Evolutionary conservation across 345 rosid genomes (phyloP), one percentile per base, ranked within the genome.

Genomic region (Pseudoturritis turrita): DNA sequence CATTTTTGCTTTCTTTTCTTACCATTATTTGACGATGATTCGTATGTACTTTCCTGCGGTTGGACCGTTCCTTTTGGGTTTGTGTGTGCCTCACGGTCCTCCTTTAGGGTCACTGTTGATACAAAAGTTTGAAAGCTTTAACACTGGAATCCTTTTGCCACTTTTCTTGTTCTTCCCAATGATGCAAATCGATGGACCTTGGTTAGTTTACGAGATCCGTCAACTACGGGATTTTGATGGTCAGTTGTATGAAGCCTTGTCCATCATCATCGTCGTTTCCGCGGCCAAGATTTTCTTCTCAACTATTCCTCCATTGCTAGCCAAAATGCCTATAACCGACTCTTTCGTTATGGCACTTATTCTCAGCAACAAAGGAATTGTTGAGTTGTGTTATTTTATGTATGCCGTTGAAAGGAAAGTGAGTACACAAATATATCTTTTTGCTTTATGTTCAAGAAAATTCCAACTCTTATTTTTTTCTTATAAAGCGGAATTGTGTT

Each of bases 1-100:
- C 22, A 29, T 78, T 2, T 18, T 80, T 17, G 63, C 80, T 22
- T 43, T 84, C 28, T 64, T 47, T 1, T 52, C 62, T 53, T 52
- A 51, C 10, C 2, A 65, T 1, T 65, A 15, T 26, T 21, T 75
- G 57, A 43, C 72, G 59, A 6, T 6, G 18, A 10, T 59, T 57
- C 61, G 56, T 2, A 37, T 70, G 17, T n/a, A n/a, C n/a, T 55
- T 74, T 58, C 55, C 80, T 0, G 39, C 80, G 0, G 18, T 80
- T 25, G 88, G 86, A 17, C 81, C 81, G 10, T 74, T 76, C 22
- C 7, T 79, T 36, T 31, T 82, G 7, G 86, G 86, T 40, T 47
- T 82, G 15, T 74, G 75, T 13, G 74, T 84, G 3, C 88, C 88
- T 0, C 71, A 75, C 4, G 88, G 88, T 2, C 85, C 86, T 7